Evolutionary conservation across 2,329 filamentous ascomycete species (phyloP), one percentile per base, ranked within the genome.

Genomic region (Aspergillus sp.): DNA sequence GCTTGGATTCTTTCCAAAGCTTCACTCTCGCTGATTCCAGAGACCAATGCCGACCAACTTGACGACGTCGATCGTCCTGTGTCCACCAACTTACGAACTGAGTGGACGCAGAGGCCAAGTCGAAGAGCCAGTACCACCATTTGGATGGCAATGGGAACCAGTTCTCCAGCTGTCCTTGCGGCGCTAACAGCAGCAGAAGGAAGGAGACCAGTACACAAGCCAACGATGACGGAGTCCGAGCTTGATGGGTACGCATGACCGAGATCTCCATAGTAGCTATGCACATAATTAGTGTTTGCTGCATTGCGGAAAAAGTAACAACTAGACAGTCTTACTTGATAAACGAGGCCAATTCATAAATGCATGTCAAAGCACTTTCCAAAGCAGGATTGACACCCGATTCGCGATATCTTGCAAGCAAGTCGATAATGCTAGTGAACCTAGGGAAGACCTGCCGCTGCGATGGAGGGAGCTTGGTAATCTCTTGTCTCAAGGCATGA

Each of bases 171-270:
- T 4, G 68, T 70, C 36, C 57, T 64, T 5, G 66, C 63, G 19
- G 61, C 66, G 43, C 65, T 65, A 4, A 73, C 59, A 29, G 67
- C 69, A 4, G 69, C 59, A 29, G 69, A 64, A 28, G 68, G 62
- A 41, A 73, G 60, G 43, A 70, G 55, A 28, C 70, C 70, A 32
- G 70, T 72, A 52, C 70, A 72, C 10, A 72, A 57, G 38, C 70
- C 70, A 48, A 72, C 59, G 12, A 72, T 58, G 44, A 61, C 55
- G 47, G 59, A 65, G 8, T 70, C 59, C 33, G 65, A 61, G 42
- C 54, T 53, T 7, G 59, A 59, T 32, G 70, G 69, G 52, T 72
- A 72, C 41, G 57, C 56, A 51, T 69, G 57, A 30, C 68, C 62
- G 49, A 67, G 60, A 49, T 72, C 68, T 35, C 67, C 67, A 51